phyloP scores from a whole-genome alignment of 805 yeast species.

The Saccharomycopsis babjevae region DNA sequence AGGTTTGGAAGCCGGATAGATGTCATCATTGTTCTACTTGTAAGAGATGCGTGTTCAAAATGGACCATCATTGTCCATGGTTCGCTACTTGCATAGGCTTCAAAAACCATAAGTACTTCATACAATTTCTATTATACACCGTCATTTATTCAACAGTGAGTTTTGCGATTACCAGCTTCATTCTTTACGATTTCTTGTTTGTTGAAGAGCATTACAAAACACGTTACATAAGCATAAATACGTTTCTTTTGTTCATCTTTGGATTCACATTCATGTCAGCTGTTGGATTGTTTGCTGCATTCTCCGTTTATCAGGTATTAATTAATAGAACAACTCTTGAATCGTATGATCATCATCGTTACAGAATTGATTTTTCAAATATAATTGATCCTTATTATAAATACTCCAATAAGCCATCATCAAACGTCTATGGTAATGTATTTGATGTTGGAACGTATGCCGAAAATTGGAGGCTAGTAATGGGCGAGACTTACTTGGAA shows the following conservation, averaged over 20 bases:
- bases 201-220: constrained; percentile 28
- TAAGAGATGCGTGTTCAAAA: constrained; percentile 60
- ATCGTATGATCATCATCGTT: constrained; percentile 45
- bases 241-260: constrained; percentile 50
- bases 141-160: constrained; percentile 37
- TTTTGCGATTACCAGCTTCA: constrained; percentile 29
- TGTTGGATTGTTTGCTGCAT: constrained; percentile 44
- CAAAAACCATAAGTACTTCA: constrained; percentile 66
- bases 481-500: constrained; percentile 58
- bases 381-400: constrained; percentile 28
- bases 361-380: constrained; percentile 30
- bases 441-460: constrained; percentile 57
- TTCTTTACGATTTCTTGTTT: constrained; percentile 40
- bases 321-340: constrained; percentile 77
- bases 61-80: constrained; percentile 98
- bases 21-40: constrained; percentile 81
- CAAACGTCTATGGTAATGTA: constrained; percentile 47
- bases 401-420: constrained; percentile 33
- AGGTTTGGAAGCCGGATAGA: constrained; percentile 67
- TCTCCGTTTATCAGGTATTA: constrained; percentile 48
- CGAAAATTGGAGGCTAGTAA: constrained; percentile 55
- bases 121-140: constrained; percentile 58
- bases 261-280: constrained; percentile 46
- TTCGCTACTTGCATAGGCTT: constrained; percentile 82
- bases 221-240: constrained; percentile 42